A percentile compares a stretch with the other conserved stretches of the same genome.
Conservation (phyloP, 805 yeast species). For the Yamadazyma endophytica region DNA sequence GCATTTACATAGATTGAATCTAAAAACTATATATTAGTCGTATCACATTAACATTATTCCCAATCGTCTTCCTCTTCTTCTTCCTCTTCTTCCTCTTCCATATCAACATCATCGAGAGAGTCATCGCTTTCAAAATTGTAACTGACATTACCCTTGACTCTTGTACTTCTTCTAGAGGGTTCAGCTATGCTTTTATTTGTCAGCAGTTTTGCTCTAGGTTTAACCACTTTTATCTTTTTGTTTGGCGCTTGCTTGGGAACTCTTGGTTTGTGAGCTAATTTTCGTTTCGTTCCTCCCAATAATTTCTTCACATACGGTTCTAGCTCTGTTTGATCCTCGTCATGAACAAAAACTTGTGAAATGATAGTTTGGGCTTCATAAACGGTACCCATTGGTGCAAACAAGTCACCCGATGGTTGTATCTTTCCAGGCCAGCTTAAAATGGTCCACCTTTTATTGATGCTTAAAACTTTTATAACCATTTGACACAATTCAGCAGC, state of each 20-base stretch:
- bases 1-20: background rate
- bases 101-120: no score
- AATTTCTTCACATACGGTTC: conserved; percentile 20
- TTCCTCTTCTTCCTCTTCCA: conserved; percentile 15
- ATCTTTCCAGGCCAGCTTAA: conserved; percentile 81
- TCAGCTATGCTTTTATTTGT: conserved; percentile 9
- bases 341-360: conserved; percentile 53
- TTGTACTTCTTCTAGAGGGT: conserved; percentile 42
- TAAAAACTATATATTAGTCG: no score
- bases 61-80: conserved; percentile 5
- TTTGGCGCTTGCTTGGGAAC: conserved; percentile 15
- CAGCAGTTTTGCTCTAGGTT: conserved; percentile 10
- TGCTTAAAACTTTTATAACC: conserved; percentile 54
- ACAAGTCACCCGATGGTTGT: conserved; percentile 66
- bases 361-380: conserved; percentile 56
- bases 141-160: conserved; percentile 28
- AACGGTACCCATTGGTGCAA: conserved; percentile 53
- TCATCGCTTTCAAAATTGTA: no score
- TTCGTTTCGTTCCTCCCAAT: conserved; percentile 7
- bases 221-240: conserved; percentile 20
- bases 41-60: background rate
- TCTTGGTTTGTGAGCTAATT: conserved; percentile 4
- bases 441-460: conserved; percentile 60
- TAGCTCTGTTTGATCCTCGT: conserved; percentile 37
- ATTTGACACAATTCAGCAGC: conserved; percentile 73